phyloP scores from a whole-genome alignment of 345 rosid species.

The Firmiana major region DNA sequence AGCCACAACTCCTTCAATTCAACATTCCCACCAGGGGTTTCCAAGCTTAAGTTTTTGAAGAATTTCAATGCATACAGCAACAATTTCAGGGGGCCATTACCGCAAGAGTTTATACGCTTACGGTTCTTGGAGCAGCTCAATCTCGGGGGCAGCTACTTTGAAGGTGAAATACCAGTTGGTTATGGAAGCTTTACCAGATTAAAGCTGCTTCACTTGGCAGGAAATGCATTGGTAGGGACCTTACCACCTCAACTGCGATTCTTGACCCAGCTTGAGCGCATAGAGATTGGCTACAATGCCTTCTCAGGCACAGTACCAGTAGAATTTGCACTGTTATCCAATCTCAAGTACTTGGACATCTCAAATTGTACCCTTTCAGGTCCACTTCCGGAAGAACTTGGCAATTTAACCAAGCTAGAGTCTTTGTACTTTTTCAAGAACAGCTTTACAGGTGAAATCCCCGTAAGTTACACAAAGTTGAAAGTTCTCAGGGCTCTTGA shows the following conservation, averaged over 20 bases:
- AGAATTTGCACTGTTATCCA: conserved; percentile 46
- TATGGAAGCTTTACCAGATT: conserved; percentile 58
- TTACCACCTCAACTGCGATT: conserved; percentile 62
- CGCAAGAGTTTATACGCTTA: conserved; percentile 47
- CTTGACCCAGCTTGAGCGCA: conserved; percentile 52
- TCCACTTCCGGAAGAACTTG: conserved; percentile 50
- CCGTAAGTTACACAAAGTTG: conserved; percentile 49
- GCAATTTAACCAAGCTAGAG: conserved; percentile 58
- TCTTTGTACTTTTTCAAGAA: conserved; percentile 53
- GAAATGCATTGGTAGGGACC: conserved; percentile 59
- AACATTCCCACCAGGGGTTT: conserved; percentile 64
- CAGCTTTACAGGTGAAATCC: conserved; percentile 60
- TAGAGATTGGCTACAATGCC: conserved; percentile 79
- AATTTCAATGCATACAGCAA: conserved; percentile 76
- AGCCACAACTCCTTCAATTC: conserved; percentile 81
- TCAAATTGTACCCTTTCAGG: conserved; percentile 67
- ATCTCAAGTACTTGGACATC: conserved; percentile 68
- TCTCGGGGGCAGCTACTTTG: conserved; percentile 94
- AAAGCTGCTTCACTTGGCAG: conserved; percentile 57
- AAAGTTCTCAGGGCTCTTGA: conserved; percentile 51
- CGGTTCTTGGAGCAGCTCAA: conserved; percentile 73
- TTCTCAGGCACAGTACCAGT: conserved; percentile 58
- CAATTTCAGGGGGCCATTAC: conserved; percentile 63
- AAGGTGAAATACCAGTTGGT: conserved; percentile 60
- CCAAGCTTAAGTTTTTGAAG: conserved; percentile 64